phyloP scores from a whole-genome alignment of 1,284 basidiomycete genomes.

The Fomes fomentarius region DNA sequence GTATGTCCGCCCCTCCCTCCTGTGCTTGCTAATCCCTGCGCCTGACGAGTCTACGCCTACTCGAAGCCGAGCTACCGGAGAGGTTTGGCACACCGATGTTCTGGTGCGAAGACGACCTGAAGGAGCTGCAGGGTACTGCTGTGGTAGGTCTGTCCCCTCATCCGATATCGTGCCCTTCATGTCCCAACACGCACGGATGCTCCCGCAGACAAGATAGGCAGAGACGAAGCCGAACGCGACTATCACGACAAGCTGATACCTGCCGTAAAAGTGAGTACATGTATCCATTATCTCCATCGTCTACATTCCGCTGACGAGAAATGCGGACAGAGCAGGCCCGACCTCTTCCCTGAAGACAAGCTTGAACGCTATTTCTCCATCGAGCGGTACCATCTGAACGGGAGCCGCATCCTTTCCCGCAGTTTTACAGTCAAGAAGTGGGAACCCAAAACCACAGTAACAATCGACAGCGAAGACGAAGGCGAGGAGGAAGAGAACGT shows the following conservation, averaged over 20 bases:
- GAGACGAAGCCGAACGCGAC: conserved; percentile 79
- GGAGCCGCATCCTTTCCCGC: conserved; percentile 91
- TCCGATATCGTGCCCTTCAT: too few relatives aligned
- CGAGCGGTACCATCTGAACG: conserved; percentile 86
- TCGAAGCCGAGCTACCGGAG: conserved; percentile 65
- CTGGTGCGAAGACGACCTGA: conserved; percentile 78
- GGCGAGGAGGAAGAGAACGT: conserved; percentile 30
- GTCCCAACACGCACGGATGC: not conserved
- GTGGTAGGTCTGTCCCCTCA: conserved; percentile 75
- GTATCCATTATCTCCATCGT: too few relatives aligned
- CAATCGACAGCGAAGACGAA: conserved; percentile 50
- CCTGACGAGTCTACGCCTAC: not conserved
- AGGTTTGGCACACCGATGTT: conserved; percentile 95
- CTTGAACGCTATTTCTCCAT: conserved; percentile 66
- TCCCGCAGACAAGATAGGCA: conserved; percentile 81
- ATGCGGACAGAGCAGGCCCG: conserved; percentile 72
- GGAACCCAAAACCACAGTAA: conserved; percentile 38
- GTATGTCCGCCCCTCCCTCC: conserved; percentile 42
- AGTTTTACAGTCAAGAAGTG: conserved; percentile 81
- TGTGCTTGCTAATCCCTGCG: not conserved
- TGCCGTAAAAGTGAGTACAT: conserved; percentile 57
- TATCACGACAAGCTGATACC: conserved; percentile 72
- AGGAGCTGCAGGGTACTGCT: conserved; percentile 82
- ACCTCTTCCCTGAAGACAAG: conserved; percentile 64
- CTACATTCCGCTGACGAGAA: too few relatives aligned